Evolutionary conservation across 352 stramenopile genomes (phyloP), one percentile per base, ranked within the genome.

Genomic region (Phytophthora citricola): DNA sequence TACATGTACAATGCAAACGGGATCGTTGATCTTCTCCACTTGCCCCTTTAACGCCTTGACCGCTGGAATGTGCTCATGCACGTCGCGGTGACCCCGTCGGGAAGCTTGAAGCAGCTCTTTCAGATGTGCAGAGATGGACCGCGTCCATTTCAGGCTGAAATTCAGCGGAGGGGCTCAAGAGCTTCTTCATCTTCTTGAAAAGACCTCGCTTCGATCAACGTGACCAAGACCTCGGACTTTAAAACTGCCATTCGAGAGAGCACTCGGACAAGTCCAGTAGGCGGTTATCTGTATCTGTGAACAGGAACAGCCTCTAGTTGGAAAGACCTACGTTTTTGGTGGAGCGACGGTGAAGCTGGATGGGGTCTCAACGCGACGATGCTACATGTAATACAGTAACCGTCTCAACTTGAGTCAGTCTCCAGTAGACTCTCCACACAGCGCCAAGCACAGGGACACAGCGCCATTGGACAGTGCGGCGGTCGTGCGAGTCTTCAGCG

Each of bases 391-490:
- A 44, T 47, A 26, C 24, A 26, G 32, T 34, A 20, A 26, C 12
- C 24, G 20, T 36, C 11, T 36, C 31, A 14, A 14, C 17, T 20
- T 20, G 17, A 20, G 17, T 20, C 17, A 20, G 31, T 8, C 31
- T 26, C 31, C 31, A 34, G 17, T 0, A 34, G 29, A 20, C 17
- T 20, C 17, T 20, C 17, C 17, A 36, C 15, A 53, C 22, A 12
- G 59, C 40, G 17, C n/a, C 43, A 68, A 38, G 15, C 38, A 69
- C 31, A 53, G 15, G 47, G 45, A 60, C 34, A 46, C 29, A 38
- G 53, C 26, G 12, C 44, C 52, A 63, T 59, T 65, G 65, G 65
- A 69, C 58, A 73, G 65, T 69, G 51, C 58, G 32, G 45, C 34
- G 26, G 17, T 51, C 50, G 58, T 68, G 39, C 54, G 34, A 41